These are phyloP conservation scores for Myxozyma mucilagina DNA, from an alignment of 805 yeast species.

Conservation along the genomic window DNA sequence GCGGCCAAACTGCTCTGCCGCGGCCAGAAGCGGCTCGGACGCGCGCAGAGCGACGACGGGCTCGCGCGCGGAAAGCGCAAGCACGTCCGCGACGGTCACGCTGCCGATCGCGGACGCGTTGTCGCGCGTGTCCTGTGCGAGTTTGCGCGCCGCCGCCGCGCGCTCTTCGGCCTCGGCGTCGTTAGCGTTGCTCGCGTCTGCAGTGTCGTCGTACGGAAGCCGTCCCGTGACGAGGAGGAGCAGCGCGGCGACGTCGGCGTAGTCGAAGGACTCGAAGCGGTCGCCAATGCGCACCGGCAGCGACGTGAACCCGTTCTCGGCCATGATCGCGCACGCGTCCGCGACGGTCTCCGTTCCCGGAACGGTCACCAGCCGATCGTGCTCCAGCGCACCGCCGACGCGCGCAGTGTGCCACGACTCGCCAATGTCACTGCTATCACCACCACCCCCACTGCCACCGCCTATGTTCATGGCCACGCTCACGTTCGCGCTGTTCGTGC, in stretches of 20 bases:
- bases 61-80: slow-evolving; percentile 80
- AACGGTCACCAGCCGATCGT: slow-evolving; percentile 71
- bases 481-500: slow-evolving; percentile 12
- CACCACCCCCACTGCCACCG: too few species aligned
- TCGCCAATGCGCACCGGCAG: slow-evolving; percentile 70
- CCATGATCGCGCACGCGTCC: slow-evolving; percentile 78
- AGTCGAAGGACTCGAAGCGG: slow-evolving; percentile 84
- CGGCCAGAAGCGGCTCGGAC: slow-evolving; percentile 58
- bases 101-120: slow-evolving; percentile 80
- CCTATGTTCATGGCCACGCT: slow-evolving; percentile 6
- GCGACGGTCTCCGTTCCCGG: slow-evolving; percentile 73
- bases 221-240: slow-evolving; percentile 81
- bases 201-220: slow-evolving; percentile 40
- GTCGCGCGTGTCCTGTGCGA: too few species aligned
- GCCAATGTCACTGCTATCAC: neutral
- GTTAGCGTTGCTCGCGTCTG: slow-evolving; percentile 16
- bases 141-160: slow-evolving; percentile 47
- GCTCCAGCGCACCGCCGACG: slow-evolving; percentile 72
- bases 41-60: slow-evolving; percentile 81
- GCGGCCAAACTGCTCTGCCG: slow-evolving; percentile 83
- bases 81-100: slow-evolving; percentile 87
- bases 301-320: slow-evolving; percentile 73
- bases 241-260: slow-evolving; percentile 85
- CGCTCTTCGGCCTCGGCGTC: slow-evolving; percentile 35
- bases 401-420: slow-evolving; percentile 65